phyloP scores from a whole-genome alignment of 2,329 filamentous ascomycete genomes.

The Thelonectria blattea region DNA sequence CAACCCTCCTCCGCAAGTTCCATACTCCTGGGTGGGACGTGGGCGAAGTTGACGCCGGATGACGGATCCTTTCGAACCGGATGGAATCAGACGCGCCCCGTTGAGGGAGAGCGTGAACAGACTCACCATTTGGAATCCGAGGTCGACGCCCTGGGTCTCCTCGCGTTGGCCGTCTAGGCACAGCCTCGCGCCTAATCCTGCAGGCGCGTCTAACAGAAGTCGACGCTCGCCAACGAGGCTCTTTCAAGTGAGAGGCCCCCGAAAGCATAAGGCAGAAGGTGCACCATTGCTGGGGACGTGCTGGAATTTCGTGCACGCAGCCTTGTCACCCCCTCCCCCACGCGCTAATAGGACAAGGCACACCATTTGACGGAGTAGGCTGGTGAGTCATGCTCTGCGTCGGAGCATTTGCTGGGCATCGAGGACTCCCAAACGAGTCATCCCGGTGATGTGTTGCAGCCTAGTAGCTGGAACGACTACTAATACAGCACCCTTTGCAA shows the following conservation, averaged over 20 bases:
- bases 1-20: constrained; percentile 22
- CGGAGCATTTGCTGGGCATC: constrained; percentile 14
- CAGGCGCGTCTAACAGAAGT: constrained; percentile 28
- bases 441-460: constrained; percentile 24
- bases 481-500: constrained; percentile 32
- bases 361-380: constrained; percentile 29
- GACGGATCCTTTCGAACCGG: constrained; percentile 28
- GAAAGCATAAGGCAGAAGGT: constrained; percentile 12
- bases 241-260: constrained; percentile 26
- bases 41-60: constrained; percentile 22
- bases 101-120: constrained; percentile 29
- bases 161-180: constrained; percentile 20
- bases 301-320: constrained; percentile 34
- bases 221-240: constrained; percentile 11
- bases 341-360: constrained; percentile 30
- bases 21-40: constrained; percentile 30
- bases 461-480: constrained; percentile 36
- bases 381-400: constrained; percentile 32
- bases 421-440: constrained; percentile 33
- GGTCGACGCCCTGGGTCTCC: constrained; percentile 10
- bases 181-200: constrained; percentile 24
- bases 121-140: constrained; percentile 28
- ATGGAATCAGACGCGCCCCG: constrained; percentile 1
- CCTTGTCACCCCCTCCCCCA: constrained; percentile 29
- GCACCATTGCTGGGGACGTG: constrained; percentile 1